These are phyloP conservation scores for Williopsis jadinii DNA, from an alignment of 1,139 yeast genomes.

Conservation along the genomic window DNA sequence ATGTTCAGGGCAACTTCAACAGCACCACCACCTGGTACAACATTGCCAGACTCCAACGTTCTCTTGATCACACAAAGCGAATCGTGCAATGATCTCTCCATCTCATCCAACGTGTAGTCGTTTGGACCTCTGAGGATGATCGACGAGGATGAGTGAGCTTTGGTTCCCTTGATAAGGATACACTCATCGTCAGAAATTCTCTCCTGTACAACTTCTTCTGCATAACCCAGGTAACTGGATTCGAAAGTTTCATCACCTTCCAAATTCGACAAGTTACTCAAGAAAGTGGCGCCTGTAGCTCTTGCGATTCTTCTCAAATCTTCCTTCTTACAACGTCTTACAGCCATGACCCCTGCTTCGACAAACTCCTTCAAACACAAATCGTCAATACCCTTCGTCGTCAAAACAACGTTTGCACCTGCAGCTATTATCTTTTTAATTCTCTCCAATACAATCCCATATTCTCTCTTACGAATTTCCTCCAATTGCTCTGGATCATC, in stretches of 20 bases:
- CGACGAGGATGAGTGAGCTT: constrained; percentile 88
- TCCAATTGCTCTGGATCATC: constrained; percentile 98
- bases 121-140: constrained; percentile 94
- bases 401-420: constrained; percentile 94
- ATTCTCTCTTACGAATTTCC: constrained; percentile 90
- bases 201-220: constrained; percentile 89
- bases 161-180: constrained; percentile 88
- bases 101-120: constrained; percentile 93
- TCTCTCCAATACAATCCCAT: constrained; percentile 84
- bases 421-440: constrained; percentile 80
- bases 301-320: constrained; percentile 95
- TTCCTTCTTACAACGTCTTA: constrained; percentile 95
- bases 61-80: constrained; percentile 93
- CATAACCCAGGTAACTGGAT: constrained; percentile 75
- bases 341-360: constrained; percentile 96
- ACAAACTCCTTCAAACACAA: constrained; percentile 92
- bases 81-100: constrained; percentile 96
- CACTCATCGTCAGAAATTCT: constrained; percentile 96
- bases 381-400: constrained; percentile 98
- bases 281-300: constrained; percentile 94
- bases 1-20: constrained; percentile 95
- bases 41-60: constrained; percentile 88
- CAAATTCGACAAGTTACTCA: constrained; percentile 81
- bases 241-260: constrained; percentile 99
- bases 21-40: constrained; percentile 99